These are phyloP conservation scores for Populus tremula DNA, from an alignment of 345 rosid genomes.

Conservation along the genomic window DNA sequence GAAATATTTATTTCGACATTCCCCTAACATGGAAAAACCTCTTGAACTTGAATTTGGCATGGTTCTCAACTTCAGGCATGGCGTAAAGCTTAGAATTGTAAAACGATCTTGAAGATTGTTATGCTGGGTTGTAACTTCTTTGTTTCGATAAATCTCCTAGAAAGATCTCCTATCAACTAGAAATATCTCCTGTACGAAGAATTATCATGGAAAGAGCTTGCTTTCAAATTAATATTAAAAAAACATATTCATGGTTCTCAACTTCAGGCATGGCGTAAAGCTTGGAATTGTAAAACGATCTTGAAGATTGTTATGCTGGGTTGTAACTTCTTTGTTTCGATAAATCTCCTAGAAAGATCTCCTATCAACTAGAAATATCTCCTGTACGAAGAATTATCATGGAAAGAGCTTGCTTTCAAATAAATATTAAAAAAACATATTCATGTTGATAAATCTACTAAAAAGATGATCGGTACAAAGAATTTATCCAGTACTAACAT, in stretches of 20 bases:
- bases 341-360: not conserved
- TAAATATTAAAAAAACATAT: not conserved
- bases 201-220: not conserved
- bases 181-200: too few relatives aligned
- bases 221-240: not conserved
- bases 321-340: not conserved
- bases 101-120: constrained; percentile 43
- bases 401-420: not conserved
- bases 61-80: constrained; percentile 77
- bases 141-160: not conserved
- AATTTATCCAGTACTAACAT: not conserved
- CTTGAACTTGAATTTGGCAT: constrained; percentile 70
- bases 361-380: too few relatives aligned
- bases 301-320: constrained; percentile 19
- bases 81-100: constrained; percentile 65
- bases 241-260: constrained; percentile 46
- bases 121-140: not conserved
- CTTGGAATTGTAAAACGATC: constrained; percentile 55
- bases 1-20: constrained; percentile 60
- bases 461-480: too few relatives aligned
- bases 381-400: not conserved
- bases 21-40: constrained; percentile 80
- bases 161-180: too few relatives aligned
- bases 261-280: constrained; percentile 82
- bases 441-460: not conserved